These are phyloP conservation scores for Salvia sclarea DNA, from an alignment of 305 asterid genomes.

Conservation along the genomic window DNA sequence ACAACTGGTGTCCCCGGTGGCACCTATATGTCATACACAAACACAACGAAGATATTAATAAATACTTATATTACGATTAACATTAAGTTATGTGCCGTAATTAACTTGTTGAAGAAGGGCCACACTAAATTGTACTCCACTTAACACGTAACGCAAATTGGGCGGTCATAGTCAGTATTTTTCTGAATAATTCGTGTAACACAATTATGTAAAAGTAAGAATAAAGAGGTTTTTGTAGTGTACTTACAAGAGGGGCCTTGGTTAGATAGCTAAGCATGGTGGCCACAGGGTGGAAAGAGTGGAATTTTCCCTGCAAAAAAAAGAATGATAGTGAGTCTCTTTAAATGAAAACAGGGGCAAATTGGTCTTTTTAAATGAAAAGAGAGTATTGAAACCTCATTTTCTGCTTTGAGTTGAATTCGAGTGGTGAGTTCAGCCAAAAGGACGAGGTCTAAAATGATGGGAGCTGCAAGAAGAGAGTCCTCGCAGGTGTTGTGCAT, in stretches of 20 bases:
- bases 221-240: slow-evolving; percentile 7
- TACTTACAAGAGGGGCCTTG: slow-evolving; percentile 64
- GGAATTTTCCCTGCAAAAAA: slow-evolving; percentile 49
- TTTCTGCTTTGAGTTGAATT: slow-evolving; percentile 76
- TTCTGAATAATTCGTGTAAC: no score
- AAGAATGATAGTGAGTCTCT: no score
- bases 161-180: neutral
- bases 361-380: no score
- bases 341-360: neutral
- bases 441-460: slow-evolving; percentile 90
- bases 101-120: neutral
- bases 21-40: slow-evolving; percentile 51
- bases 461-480: slow-evolving; percentile 94
- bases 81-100: neutral
- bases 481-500: slow-evolving; percentile 96
- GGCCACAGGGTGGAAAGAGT: slow-evolving; percentile 63
- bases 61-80: no score
- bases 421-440: slow-evolving; percentile 94
- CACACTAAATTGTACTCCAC: no score
- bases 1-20: slow-evolving; percentile 99
- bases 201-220: neutral
- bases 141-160: neutral
- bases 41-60: no score
- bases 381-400: slow-evolving; percentile 55
- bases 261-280: slow-evolving; percentile 60